phyloP scores from a whole-genome alignment of 2,329 filamentous ascomycete species.

The Xenosphaeropsis pyriputrescens region DNA sequence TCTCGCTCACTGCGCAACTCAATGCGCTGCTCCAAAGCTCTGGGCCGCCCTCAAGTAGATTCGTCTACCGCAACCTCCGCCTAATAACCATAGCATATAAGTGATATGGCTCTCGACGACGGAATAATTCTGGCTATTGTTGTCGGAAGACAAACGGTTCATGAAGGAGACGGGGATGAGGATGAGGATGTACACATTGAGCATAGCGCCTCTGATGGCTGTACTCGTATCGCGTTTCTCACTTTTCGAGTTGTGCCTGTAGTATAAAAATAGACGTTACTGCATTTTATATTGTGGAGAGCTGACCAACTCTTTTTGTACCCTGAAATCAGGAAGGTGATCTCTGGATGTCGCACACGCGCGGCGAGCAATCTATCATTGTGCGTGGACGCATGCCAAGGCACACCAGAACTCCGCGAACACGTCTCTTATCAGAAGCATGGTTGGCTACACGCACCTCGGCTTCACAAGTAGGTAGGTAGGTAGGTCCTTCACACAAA shows the following conservation, averaged over 20 bases:
- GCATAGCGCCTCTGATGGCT: constrained; percentile 4
- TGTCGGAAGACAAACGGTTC: constrained; percentile 6
- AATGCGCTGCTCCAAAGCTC: constrained; percentile 92
- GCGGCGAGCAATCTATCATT: too few species aligned
- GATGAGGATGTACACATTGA: constrained; percentile 11
- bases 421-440: too few species aligned
- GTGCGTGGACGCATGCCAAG: too few species aligned
- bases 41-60: constrained; percentile 83
- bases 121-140: constrained; percentile 3
- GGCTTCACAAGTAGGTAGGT: too few species aligned
- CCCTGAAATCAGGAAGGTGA: too few species aligned
- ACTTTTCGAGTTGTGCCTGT: constrained; percentile 10
- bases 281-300: not conserved
- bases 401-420: too few species aligned
- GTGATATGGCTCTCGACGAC: too few species aligned
- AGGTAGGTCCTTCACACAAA: too few species aligned
- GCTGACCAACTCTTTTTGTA: too few species aligned
- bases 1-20: constrained; percentile 84
- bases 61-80: not conserved
- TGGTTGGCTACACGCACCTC: too few species aligned
- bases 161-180: not conserved
- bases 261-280: constrained; percentile 13
- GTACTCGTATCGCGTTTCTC: not conserved
- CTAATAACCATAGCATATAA: too few species aligned
- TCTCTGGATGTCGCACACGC: too few species aligned